phyloP scores from a whole-genome alignment of 1,139 yeast species.

The Eremothecium gossypii region DNA sequence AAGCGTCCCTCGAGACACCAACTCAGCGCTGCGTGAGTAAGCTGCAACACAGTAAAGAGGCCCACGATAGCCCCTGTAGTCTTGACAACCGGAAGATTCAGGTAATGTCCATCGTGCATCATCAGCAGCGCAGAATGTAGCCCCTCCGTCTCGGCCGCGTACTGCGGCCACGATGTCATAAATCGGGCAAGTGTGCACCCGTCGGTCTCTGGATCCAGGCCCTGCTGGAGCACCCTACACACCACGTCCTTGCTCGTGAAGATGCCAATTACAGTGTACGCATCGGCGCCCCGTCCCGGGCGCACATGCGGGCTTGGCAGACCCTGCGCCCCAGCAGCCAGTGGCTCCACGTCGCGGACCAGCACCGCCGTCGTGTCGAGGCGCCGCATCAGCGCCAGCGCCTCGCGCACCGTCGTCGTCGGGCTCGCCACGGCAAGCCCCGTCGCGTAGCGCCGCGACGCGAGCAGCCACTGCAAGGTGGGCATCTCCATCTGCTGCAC shows the following conservation, averaged over 20 bases:
- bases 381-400: slow-evolving; percentile 30
- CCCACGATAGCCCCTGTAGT: slow-evolving; percentile 30
- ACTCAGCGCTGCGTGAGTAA: slow-evolving; percentile 32
- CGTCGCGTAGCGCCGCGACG: slow-evolving; percentile 16
- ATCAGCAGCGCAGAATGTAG: slow-evolving; percentile 35
- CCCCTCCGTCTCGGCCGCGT: slow-evolving; percentile 31
- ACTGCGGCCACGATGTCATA: slow-evolving; percentile 36
- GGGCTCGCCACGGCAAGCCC: slow-evolving; percentile 31
- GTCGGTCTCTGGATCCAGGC: slow-evolving; percentile 27
- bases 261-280: slow-evolving; percentile 32
- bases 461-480: slow-evolving; percentile 27
- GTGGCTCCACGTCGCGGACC: slow-evolving; percentile 28
- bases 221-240: slow-evolving; percentile 31
- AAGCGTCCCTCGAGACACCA: slow-evolving; percentile 1
- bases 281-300: slow-evolving; percentile 7
- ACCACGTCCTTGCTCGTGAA: slow-evolving; percentile 36
- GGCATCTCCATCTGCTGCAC: slow-evolving; percentile 34
- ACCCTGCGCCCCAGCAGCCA: neutral
- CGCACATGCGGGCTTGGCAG: neutral
- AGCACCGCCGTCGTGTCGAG: slow-evolving; percentile 33
- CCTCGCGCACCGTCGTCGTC: slow-evolving; percentile 29
- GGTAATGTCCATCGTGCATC: slow-evolving; percentile 37
- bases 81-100: slow-evolving; percentile 33
- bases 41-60: slow-evolving; percentile 33
- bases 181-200: slow-evolving; percentile 33